phyloP scores from a whole-genome alignment of 2,329 filamentous ascomycete genomes.

The Boeremia lycopersici region DNA sequence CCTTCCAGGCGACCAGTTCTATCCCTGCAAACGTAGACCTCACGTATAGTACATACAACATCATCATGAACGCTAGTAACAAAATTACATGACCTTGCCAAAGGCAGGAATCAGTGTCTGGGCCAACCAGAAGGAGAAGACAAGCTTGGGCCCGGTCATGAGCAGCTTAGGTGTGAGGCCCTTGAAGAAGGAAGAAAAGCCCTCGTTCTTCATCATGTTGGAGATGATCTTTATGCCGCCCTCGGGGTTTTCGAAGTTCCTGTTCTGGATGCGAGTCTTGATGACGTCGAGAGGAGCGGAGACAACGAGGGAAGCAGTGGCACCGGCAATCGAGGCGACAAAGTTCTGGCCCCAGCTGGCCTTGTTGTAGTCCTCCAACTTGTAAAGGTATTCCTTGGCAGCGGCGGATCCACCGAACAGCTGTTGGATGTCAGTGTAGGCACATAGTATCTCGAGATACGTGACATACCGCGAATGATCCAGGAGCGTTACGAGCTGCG shows the following conservation, averaged over 20 bases:
- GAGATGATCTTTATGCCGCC: conserved; percentile 88
- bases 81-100: conserved; percentile 65
- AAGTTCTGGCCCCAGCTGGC: conserved; percentile 97
- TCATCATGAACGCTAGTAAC: conserved; percentile 19
- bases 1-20: conserved; percentile 20
- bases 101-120: conserved; percentile 97
- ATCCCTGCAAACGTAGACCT: conserved; percentile 25
- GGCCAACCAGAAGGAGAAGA: conserved; percentile 99
- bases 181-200: conserved; percentile 91
- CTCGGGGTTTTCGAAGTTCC: conserved; percentile 98
- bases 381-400: conserved; percentile 94
- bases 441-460: neutral
- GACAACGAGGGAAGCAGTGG: conserved; percentile 91
- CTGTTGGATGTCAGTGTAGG: conserved; percentile 52
- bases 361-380: conserved; percentile 91
- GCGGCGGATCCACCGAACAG: conserved; percentile 97
- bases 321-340: conserved; percentile 91
- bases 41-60: conserved; percentile 43
- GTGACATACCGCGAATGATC: conserved; percentile 85
- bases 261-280: conserved; percentile 97
- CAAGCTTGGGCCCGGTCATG: conserved; percentile 98
- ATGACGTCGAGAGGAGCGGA: conserved; percentile 99
- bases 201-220: conserved; percentile 94
- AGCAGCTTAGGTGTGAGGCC: conserved; percentile 94
- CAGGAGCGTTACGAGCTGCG: conserved; percentile 92